phyloP scores from a whole-genome alignment of 2,329 filamentous ascomycete species.

The Penicillium italicum region DNA sequence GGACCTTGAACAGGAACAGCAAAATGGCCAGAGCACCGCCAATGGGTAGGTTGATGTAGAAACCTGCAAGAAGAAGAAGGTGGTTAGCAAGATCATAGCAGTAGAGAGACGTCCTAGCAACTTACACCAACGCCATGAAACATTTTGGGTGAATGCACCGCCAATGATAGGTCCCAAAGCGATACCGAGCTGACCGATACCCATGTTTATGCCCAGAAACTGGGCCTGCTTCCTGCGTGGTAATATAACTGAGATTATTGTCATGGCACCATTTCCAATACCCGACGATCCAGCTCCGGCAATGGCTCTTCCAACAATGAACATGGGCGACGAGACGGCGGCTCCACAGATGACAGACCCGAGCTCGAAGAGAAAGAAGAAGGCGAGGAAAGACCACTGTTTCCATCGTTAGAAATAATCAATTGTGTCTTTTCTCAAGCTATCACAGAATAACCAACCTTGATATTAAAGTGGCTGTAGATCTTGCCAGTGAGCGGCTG shows the following conservation, averaged over 20 bases:
- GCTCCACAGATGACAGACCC: not conserved
- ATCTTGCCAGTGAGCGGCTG: slow-evolving; percentile 16
- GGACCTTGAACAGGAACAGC: slow-evolving; percentile 20
- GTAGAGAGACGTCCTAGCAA: not conserved
- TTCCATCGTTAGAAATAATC: not conserved
- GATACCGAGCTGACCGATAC: not conserved
- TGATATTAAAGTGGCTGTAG: slow-evolving; percentile 8
- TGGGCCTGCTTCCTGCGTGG: not conserved
- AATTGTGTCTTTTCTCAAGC: not conserved
- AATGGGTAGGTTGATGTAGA: slow-evolving; percentile 42
- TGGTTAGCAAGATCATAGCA: not conserved
- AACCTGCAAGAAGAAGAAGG: slow-evolving; percentile 14
- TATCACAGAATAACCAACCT: not conserved
- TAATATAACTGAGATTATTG: not conserved
- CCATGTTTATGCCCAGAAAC: not conserved
- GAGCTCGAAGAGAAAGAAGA: not conserved
- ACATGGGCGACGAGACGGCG: slow-evolving; percentile 21
- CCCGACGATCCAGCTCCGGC: not conserved
- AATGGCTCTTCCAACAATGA: slow-evolving; percentile 5
- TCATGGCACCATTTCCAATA: not conserved
- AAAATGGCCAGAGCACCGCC: slow-evolving; percentile 32
- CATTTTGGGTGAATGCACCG: not conserved
- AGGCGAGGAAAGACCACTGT: not conserved
- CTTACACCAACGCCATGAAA: not conserved
- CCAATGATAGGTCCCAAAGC: not conserved